Percentiles rank a stretch among this genome's conserved stretches.
Evolutionary conservation across 179 eudicot genomes (phyloP).

Genomic region (Silene vulgaris): DNA sequence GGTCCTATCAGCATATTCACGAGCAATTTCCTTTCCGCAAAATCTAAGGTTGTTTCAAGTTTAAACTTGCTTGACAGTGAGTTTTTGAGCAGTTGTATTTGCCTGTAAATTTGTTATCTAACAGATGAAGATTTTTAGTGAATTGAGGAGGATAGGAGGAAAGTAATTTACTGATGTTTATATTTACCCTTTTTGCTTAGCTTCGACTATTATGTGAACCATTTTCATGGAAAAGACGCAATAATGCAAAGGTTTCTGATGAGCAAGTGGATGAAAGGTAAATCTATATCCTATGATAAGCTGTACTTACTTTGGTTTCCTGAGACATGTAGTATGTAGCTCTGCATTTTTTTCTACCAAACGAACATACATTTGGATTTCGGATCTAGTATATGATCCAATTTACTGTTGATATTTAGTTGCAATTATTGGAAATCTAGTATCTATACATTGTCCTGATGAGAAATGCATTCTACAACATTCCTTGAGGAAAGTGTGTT

Average conservation of each 20-base stretch:
- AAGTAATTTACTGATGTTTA: not conserved
- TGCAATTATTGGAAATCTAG: slow-evolving; percentile 3
- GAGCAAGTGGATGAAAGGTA: slow-evolving; percentile 57
- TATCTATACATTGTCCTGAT: not conserved
- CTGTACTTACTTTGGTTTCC: not conserved
- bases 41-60: slow-evolving; percentile 58
- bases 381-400: not conserved
- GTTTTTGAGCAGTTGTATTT: not conserved
- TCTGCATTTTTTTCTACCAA: not conserved
- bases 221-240: slow-evolving; percentile 57
- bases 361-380: not conserved
- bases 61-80: slow-evolving; percentile 2
- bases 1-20: slow-evolving; percentile 57
- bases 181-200: slow-evolving; percentile 36
- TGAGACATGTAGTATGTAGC: not conserved
- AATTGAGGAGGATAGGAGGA: slow-evolving; percentile 1
- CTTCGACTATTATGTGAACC: slow-evolving; percentile 71
- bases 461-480: not conserved
- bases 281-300: slow-evolving; percentile 6
- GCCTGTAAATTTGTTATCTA: not conserved
- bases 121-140: not conserved
- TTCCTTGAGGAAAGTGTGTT: not conserved
- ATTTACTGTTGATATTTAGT: not conserved
- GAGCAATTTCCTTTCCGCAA: slow-evolving; percentile 72
- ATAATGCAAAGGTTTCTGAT: slow-evolving; percentile 38